Evolutionary conservation across 2,329 filamentous ascomycete species (phyloP).

Genomic region (Apiospora kogelbergensis): DNA sequence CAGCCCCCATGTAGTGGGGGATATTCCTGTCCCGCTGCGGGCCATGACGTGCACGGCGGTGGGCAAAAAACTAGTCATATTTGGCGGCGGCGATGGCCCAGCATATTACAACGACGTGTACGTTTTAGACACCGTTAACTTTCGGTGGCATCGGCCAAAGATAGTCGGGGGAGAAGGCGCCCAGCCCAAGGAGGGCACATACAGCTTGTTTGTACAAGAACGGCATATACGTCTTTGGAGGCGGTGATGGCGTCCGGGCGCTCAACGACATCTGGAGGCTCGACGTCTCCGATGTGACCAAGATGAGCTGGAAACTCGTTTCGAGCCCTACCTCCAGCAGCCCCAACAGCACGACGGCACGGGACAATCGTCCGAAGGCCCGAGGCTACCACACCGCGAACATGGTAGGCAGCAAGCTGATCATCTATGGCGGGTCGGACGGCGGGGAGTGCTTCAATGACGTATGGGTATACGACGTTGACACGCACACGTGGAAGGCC

Average conservation of each 20-base stretch:
- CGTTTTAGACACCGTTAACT: conserved; percentile 69
- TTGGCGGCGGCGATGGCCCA: conserved; percentile 69
- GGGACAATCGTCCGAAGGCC: conserved; percentile 52
- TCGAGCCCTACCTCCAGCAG: conserved; percentile 40
- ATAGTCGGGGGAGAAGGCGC: conserved; percentile 59
- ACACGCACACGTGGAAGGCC: conserved; percentile 57
- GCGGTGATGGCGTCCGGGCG: conserved; percentile 68
- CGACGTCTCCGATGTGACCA: conserved; percentile 64
- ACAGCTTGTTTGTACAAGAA: conserved; percentile 72
- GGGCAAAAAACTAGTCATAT: conserved; percentile 68
- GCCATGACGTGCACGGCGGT: conserved; percentile 74
- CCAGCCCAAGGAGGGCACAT: conserved; percentile 64
- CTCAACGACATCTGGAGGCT: conserved; percentile 73
- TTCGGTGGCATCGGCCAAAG: conserved; percentile 63
- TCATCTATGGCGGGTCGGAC: conserved; percentile 70
- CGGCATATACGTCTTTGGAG: conserved; percentile 71
- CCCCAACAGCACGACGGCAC: conserved; percentile 15
- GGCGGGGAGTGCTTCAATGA: conserved; percentile 72
- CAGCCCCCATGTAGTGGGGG: conserved; percentile 62
- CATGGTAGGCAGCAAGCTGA: conserved; percentile 71
- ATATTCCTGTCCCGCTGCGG: conserved; percentile 63
- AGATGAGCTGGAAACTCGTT: conserved; percentile 69
- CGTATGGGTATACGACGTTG: conserved; percentile 72
- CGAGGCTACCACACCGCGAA: conserved; percentile 72
- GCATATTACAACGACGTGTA: conserved; percentile 73